Conservation (phyloP, 441 rosid genomes). For the Pelargonium cotyledonis region DNA sequence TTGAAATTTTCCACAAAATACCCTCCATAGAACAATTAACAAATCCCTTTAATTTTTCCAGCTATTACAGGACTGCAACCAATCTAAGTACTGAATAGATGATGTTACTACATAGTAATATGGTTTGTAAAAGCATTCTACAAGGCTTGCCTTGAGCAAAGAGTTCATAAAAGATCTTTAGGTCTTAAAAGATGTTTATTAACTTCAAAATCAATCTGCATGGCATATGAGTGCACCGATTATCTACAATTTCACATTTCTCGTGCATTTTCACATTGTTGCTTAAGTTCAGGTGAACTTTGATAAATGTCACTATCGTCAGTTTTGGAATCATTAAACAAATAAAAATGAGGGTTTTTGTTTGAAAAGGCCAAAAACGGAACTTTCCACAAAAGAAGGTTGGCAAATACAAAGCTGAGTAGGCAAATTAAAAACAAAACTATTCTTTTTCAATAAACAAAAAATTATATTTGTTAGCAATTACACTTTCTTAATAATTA, state of each 20-base stretch:
- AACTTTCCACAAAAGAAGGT: background rate
- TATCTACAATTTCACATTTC: background rate
- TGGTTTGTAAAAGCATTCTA: background rate
- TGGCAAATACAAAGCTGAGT: background rate
- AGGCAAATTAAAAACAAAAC: background rate
- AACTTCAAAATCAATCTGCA: background rate
- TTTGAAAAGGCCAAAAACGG: background rate
- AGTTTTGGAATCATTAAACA: background rate
- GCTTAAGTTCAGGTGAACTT: background rate
- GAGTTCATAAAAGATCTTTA: background rate
- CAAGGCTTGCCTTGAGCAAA: background rate
- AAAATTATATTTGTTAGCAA: too few relatives aligned
- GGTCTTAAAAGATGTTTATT: background rate
- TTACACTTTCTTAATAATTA: background rate
- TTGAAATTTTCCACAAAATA: background rate
- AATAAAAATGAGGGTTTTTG: background rate
- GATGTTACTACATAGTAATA: background rate
- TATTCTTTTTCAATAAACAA: too few relatives aligned
- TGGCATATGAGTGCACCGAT: background rate
- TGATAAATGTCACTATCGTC: background rate
- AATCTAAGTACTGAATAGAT: background rate
- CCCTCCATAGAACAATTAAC: background rate
- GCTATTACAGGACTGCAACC: background rate
- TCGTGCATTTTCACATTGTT: background rate
- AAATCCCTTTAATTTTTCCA: background rate